Evolutionary conservation across 2,329 filamentous ascomycete species (phyloP).

Genomic region (Biscogniauxia mediterranea): DNA sequence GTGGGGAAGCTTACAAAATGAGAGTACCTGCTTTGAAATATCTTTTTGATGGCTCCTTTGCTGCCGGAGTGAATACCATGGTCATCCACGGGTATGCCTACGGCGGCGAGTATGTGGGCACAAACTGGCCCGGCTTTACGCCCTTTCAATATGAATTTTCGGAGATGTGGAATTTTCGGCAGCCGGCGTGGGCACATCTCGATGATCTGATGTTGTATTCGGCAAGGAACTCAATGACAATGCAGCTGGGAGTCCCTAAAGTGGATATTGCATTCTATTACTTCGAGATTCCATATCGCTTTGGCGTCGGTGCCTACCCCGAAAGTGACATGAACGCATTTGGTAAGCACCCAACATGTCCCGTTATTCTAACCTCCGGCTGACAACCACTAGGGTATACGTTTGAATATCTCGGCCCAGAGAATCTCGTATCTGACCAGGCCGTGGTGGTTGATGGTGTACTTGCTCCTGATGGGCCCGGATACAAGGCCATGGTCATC

Average conservation of each 20-base stretch:
- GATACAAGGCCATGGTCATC: slow-evolving; percentile 24
- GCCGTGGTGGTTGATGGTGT: slow-evolving; percentile 11
- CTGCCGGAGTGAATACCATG: slow-evolving; percentile 21
- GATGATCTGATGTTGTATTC: slow-evolving; percentile 18
- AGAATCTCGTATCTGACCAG: slow-evolving; percentile 10
- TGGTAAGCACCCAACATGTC: slow-evolving; percentile 3
- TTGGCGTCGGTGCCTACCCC: slow-evolving; percentile 7
- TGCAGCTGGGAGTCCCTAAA: slow-evolving; percentile 19
- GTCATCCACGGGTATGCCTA: slow-evolving; percentile 24
- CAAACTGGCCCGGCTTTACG: slow-evolving; percentile 24
- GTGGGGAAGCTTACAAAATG: slow-evolving; percentile 16
- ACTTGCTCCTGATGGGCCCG: slow-evolving; percentile 22
- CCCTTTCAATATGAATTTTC: slow-evolving; percentile 22
- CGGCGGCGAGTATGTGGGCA: slow-evolving; percentile 18
- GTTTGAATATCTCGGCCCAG: slow-evolving; percentile 21
- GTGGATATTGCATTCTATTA: slow-evolving; percentile 22
- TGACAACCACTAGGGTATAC: slow-evolving; percentile 14
- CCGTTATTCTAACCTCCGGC: background rate
- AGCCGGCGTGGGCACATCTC: slow-evolving; percentile 20
- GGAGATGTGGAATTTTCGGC: slow-evolving; percentile 23
- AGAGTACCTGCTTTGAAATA: slow-evolving; percentile 12
- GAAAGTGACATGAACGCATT: slow-evolving; percentile 7
- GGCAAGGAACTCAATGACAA: slow-evolving; percentile 16
- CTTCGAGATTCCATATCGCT: slow-evolving; percentile 12
- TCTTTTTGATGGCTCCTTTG: slow-evolving; percentile 19